Evolutionary conservation across 116 monocot species (phyloP).

Genomic region (Dioscorea cayenensis): DNA sequence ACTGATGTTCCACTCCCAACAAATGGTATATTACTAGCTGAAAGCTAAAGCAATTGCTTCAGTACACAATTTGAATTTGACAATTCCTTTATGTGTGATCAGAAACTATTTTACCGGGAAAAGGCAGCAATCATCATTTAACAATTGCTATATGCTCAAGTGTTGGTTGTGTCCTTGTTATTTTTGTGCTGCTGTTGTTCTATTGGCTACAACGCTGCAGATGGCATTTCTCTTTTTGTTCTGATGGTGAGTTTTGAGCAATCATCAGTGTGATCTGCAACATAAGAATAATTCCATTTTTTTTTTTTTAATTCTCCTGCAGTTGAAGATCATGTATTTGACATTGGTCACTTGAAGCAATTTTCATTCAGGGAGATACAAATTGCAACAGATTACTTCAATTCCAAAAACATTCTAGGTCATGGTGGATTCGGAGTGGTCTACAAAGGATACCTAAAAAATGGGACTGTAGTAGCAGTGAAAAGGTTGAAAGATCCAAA

Average conservation of each 20-base stretch:
- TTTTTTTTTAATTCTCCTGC: slow-evolving; percentile 11
- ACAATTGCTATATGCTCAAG: slow-evolving; percentile 58
- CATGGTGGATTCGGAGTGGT: slow-evolving; percentile 95
- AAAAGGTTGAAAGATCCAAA: slow-evolving; percentile 92
- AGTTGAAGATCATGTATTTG: slow-evolving; percentile 64
- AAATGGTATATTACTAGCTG: slow-evolving; percentile 39
- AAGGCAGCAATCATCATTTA: slow-evolving; percentile 42
- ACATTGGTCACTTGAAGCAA: slow-evolving; percentile 79
- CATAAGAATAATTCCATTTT: background rate
- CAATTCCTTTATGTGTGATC: slow-evolving; percentile 7
- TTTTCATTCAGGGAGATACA: slow-evolving; percentile 80
- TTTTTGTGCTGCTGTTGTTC: slow-evolving; percentile 35
- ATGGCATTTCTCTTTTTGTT: slow-evolving; percentile 41
- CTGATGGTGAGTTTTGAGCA: slow-evolving; percentile 39
- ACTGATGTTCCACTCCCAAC: slow-evolving; percentile 26
- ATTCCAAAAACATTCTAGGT: slow-evolving; percentile 74
- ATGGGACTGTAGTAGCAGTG: slow-evolving; percentile 67
- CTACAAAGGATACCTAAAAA: slow-evolving; percentile 74
- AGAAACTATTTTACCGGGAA: slow-evolving; percentile 34
- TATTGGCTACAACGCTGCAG: slow-evolving; percentile 44
- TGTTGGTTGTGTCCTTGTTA: slow-evolving; percentile 33
- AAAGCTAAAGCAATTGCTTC: background rate
- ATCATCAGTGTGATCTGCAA: background rate
- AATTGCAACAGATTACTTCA: slow-evolving; percentile 74
- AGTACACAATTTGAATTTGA: no score